Evolutionary conservation across 495 filamentous ascomycete species (phyloP).

Genomic region (Umbilicaria muhlenbergii): DNA sequence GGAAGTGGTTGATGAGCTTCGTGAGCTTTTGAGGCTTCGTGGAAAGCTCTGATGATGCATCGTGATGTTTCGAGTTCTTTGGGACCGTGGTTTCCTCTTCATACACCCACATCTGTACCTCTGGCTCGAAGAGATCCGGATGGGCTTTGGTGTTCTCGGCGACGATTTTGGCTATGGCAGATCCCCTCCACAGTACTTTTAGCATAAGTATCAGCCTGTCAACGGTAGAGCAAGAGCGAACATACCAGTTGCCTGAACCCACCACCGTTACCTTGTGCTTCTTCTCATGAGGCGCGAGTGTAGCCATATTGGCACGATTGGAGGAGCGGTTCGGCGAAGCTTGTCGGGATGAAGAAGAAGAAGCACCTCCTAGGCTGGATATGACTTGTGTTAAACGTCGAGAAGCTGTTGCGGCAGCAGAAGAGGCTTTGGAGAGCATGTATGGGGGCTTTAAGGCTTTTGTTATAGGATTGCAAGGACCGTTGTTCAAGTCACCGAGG

Average conservation of each 20-base stretch:
- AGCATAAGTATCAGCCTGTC: constrained; percentile 7
- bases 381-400: neutral
- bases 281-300: constrained; percentile 30
- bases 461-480: too few species aligned
- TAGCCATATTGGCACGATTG: constrained; percentile 20
- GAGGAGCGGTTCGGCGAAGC: neutral
- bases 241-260: constrained; percentile 92
- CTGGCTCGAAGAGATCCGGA: constrained; percentile 63
- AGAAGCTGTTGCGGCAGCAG: neutral
- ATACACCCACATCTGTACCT: constrained; percentile 96
- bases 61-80: constrained; percentile 44
- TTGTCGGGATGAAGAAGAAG: too few species aligned
- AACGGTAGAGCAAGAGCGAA: neutral
- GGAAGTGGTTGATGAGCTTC: constrained; percentile 70
- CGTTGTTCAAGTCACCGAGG: too few species aligned
- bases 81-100: constrained; percentile 71
- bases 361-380: too few species aligned
- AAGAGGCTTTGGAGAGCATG: too few species aligned
- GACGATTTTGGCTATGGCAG: constrained; percentile 90
- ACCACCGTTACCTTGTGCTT: constrained; percentile 93
- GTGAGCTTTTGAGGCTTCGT: constrained; percentile 71
- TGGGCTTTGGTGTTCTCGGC: constrained; percentile 77
- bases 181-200: constrained; percentile 45
- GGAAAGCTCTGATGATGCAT: constrained; percentile 34
- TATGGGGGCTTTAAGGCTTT: too few species aligned